Base-by-base conservation (phyloP, 208 protist species). In the Porcisia deanei region DNA sequence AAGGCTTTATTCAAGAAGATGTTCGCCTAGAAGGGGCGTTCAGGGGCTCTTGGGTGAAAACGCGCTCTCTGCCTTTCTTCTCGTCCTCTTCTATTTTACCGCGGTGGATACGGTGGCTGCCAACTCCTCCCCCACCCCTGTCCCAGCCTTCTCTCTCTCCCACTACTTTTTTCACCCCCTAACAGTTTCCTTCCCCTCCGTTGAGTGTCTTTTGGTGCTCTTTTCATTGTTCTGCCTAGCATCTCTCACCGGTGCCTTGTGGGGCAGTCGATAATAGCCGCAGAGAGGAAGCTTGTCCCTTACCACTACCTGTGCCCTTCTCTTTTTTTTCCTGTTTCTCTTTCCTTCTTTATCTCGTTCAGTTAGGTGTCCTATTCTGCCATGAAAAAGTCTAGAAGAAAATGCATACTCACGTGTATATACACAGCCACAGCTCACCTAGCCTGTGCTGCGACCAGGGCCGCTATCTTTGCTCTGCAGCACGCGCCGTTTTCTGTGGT, bases 1-100 rank as follows among this genome's bases (percentile, higher is more conserved):
- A 90, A 89, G 65, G 79, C 82, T 0, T 47, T 89, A 7, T 97
- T 91, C 76, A 93, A 91, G 82, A 94, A 93, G 58, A 93, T 97
- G 89, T 97, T 97, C 58, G 74, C 84, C 39, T 94, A 79, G 84
- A 12, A n/a, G 41, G 41, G 47, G 10, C 22, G 6, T 30, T n/a
- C 63, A 25, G n/a, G 63, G 7, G 9, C 8, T 8, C 7, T 41
- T 20, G 9, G 0, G 39, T 49, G 22, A 67, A 25, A 22, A 34
- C 22, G 1, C 8, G 25, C 63, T 34, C 41, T 49, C 39, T n/a
- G 63, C 20, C 22, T 67, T 18, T 30, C 63, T 7, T 49, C 0
- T 12, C 47, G 47, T 52, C 47, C 47, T 52, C 47, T 52, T 52
- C 1, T 52, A 52, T 52, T 52, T 12, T 52, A 52, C 47, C 0